Percentiles rank a stretch among this genome's conserved stretches.
phyloP scores from a whole-genome alignment of 1,139 yeast genomes.

The Sugiyamaella sp. region DNA sequence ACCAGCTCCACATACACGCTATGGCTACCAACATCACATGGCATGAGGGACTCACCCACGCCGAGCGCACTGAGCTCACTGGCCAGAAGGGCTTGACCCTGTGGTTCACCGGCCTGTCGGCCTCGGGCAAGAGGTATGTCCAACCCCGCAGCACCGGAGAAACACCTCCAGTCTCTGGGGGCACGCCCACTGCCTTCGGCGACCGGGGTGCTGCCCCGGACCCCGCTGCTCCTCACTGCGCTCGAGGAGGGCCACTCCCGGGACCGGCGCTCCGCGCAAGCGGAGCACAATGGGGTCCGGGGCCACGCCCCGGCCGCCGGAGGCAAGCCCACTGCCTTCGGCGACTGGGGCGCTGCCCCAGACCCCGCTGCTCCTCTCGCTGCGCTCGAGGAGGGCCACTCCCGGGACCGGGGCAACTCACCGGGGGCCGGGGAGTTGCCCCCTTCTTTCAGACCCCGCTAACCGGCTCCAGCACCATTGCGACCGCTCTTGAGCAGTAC shows the following conservation, averaged over 20 bases:
- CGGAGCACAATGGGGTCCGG: too few relatives aligned
- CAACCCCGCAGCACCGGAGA: conserved; percentile 22
- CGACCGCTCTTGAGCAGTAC: conserved; percentile 88
- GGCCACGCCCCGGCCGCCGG: too few relatives aligned
- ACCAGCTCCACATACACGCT: not conserved
- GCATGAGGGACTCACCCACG: conserved; percentile 87
- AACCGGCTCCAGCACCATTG: conserved; percentile 62
- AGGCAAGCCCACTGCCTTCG: too few relatives aligned
- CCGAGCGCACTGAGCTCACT: conserved; percentile 70
- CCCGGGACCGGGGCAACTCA: not conserved
- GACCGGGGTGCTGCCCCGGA: too few relatives aligned
- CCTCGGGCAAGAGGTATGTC: conserved; percentile 80
- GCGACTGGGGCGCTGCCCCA: too few relatives aligned
- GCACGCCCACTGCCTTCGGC: conserved; percentile 8
- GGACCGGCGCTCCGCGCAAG: too few relatives aligned
- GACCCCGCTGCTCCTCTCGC: too few relatives aligned
- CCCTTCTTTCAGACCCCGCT: not conserved
- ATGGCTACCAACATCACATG: conserved; percentile 97
- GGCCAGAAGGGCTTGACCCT: conserved; percentile 87
- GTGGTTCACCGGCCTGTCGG: conserved; percentile 95
- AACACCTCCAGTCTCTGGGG: conserved; percentile 12
- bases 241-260: too few relatives aligned
- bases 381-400: not conserved
- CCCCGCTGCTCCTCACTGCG: too few relatives aligned
- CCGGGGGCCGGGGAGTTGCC: not conserved